Percentiles rank a stretch among this genome's conserved stretches.
These are phyloP conservation scores for Puccinia brachypodii DNA, from an alignment of 1,284 basidiomycete species.

Conservation along the genomic window DNA sequence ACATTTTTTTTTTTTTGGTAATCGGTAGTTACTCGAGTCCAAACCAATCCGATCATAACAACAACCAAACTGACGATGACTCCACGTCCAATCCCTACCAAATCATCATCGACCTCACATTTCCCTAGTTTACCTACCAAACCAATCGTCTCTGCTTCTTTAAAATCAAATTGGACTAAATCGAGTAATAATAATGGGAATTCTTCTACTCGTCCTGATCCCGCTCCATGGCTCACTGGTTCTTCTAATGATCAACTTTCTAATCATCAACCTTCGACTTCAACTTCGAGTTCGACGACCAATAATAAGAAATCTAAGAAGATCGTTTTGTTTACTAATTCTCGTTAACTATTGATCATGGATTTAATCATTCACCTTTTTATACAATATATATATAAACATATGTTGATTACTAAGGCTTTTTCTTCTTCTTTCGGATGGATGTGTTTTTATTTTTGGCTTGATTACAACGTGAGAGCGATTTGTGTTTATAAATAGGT, in stretches of 20 bases:
- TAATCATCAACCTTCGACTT: not conserved
- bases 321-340: slow-evolving; percentile 7
- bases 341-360: too few relatives aligned
- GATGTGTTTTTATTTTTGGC: too few relatives aligned
- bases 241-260: too few relatives aligned
- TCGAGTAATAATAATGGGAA: not conserved
- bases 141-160: not conserved
- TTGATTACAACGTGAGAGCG: too few relatives aligned
- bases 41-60: not conserved
- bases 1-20: too few relatives aligned
- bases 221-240: not conserved
- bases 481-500: too few relatives aligned
- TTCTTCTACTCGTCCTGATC: not conserved
- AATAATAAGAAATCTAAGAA: slow-evolving; percentile 16
- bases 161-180: not conserved
- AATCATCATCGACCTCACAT: not conserved
- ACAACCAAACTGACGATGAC: not conserved
- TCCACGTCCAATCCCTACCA: not conserved
- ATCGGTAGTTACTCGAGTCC: not conserved
- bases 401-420: too few relatives aligned
- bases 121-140: slow-evolving; percentile 2
- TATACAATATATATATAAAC: too few relatives aligned
- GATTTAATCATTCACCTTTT: too few relatives aligned
- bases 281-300: too few relatives aligned
- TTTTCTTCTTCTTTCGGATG: too few relatives aligned